A percentile compares a stretch with the other conserved stretches of the same genome.
Evolutionary conservation across 352 stramenopile genomes (phyloP).

Genomic region (Phytopythium mirpurense): DNA sequence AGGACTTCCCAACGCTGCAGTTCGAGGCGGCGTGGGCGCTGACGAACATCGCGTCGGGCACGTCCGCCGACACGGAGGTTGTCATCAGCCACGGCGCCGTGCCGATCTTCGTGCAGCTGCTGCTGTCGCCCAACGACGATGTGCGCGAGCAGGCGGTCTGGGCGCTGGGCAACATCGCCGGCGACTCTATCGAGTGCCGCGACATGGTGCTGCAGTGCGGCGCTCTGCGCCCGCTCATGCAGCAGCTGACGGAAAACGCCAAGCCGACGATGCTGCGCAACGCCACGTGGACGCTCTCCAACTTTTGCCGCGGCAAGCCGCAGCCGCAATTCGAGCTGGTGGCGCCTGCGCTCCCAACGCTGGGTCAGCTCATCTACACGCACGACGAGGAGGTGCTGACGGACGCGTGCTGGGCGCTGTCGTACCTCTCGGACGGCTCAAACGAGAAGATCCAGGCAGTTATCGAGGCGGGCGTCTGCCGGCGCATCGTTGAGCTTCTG

Average conservation of each 20-base stretch:
- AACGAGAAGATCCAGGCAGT: slow-evolving; percentile 99
- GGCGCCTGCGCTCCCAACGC: slow-evolving; percentile 90
- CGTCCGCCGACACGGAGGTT: slow-evolving; percentile 95
- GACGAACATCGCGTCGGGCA: slow-evolving; percentile 99
- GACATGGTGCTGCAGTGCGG: slow-evolving; percentile 94
- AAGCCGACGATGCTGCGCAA: slow-evolving; percentile 98
- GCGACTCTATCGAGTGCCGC: slow-evolving; percentile 94
- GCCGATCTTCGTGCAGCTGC: slow-evolving; percentile 93
- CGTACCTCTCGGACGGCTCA: slow-evolving; percentile 97
- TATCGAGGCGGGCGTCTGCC: slow-evolving; percentile 95
- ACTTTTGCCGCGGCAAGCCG: slow-evolving; percentile 95
- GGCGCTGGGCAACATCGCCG: slow-evolving; percentile 99
- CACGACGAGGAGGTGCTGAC: slow-evolving; percentile 99
- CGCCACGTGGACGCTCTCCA: slow-evolving; percentile 98
- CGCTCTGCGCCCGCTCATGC: slow-evolving; percentile 20
- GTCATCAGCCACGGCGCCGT: slow-evolving; percentile 97
- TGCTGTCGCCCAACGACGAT: slow-evolving; percentile 96
- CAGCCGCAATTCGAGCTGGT: slow-evolving; percentile 83
- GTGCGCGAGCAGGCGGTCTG: slow-evolving; percentile 96
- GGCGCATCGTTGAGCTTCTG: slow-evolving; percentile 95
- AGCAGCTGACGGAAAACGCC: slow-evolving; percentile 61
- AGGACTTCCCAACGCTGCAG: slow-evolving; percentile 92
- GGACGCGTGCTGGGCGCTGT: slow-evolving; percentile 99
- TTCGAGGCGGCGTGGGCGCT: slow-evolving; percentile 99
- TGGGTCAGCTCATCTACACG: slow-evolving; percentile 96